Percentiles rank a stretch among this genome's conserved stretches.
phyloP scores from a whole-genome alignment of 345 rosid genomes.

The Moricandia moricandioides region DNA sequence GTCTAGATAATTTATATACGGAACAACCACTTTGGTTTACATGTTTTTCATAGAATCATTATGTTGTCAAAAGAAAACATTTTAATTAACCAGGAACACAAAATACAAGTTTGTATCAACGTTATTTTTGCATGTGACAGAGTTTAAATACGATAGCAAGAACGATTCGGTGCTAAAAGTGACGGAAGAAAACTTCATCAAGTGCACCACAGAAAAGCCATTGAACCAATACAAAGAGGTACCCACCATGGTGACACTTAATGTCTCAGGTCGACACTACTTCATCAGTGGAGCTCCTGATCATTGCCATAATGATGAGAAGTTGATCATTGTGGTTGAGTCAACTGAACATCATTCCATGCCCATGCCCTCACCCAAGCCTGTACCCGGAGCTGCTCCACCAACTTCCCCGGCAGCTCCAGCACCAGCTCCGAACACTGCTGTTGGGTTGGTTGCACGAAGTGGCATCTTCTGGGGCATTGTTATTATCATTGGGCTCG shows the following conservation, averaged over 20 bases:
- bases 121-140: conserved; percentile 31
- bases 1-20: not conserved
- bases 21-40: not conserved
- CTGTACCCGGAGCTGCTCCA: conserved; percentile 8
- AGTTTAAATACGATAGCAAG: conserved; percentile 38
- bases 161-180: conserved; percentile 55
- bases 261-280: conserved; percentile 43
- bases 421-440: conserved; percentile 24
- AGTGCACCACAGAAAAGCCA: conserved; percentile 44
- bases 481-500: conserved; percentile 21
- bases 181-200: conserved; percentile 37
- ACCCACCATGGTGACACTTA: conserved; percentile 36
- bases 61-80: not conserved
- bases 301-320: conserved; percentile 51
- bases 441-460: conserved; percentile 21
- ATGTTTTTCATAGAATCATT: not conserved
- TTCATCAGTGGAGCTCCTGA: conserved; percentile 58
- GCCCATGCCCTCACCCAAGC: not conserved
- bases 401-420: not conserved
- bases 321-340: conserved; percentile 45
- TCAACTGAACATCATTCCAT: conserved; percentile 27
- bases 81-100: not conserved
- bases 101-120: not conserved
- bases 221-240: conserved; percentile 38
- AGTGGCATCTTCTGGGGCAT: conserved; percentile 28